Conservation (phyloP, 768 basidiomycete species). For the Daedaleopsis nitida region DNA sequence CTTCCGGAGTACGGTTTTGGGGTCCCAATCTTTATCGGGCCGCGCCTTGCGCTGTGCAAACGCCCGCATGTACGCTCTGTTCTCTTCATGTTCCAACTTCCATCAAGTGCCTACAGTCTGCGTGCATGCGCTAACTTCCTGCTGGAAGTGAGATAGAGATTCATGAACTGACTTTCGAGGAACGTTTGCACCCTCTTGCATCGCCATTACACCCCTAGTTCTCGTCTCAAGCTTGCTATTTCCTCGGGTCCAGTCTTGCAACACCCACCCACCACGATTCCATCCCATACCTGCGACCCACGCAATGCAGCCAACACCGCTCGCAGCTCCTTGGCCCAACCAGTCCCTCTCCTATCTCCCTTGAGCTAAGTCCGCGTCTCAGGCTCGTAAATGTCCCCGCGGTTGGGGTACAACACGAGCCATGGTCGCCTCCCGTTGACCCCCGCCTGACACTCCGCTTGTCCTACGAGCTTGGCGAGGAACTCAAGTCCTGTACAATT, state of each 20-base stretch:
- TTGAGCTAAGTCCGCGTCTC: slow-evolving; percentile 42
- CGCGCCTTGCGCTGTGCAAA: too few relatives aligned
- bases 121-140: too few relatives aligned
- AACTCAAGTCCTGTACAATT: slow-evolving; percentile 63
- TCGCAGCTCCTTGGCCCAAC: slow-evolving; percentile 41
- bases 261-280: slow-evolving; percentile 68
- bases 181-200: not conserved
- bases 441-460: slow-evolving; percentile 12
- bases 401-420: slow-evolving; percentile 76
- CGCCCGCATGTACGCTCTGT: too few relatives aligned
- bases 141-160: too few relatives aligned
- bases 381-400: slow-evolving; percentile 57
- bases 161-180: too few relatives aligned
- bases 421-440: slow-evolving; percentile 39
- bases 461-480: slow-evolving; percentile 8
- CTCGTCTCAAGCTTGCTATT: slow-evolving; percentile 34
- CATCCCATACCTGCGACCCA: slow-evolving; percentile 42
- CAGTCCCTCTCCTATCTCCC: slow-evolving; percentile 20
- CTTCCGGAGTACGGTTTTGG: slow-evolving; percentile 10
- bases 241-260: slow-evolving; percentile 62
- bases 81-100: too few relatives aligned
- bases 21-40: slow-evolving; percentile 3
- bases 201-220: not conserved
- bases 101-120: too few relatives aligned
- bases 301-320: slow-evolving; percentile 26